Evolutionary conservation across 345 rosid species (phyloP).

Genomic region (Gossypium sturtianum): DNA sequence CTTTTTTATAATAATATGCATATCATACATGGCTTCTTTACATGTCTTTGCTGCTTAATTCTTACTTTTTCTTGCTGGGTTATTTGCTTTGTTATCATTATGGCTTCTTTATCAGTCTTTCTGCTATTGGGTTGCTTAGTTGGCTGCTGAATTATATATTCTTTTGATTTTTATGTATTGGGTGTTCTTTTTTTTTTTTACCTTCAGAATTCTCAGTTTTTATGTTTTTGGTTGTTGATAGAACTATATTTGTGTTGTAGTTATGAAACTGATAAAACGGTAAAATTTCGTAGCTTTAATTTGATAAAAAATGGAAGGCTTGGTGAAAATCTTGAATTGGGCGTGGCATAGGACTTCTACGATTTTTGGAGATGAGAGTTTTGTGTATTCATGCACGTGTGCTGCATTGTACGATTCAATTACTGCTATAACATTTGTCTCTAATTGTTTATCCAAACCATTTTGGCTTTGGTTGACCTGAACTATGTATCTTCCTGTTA

Average conservation of each 20-base stretch:
- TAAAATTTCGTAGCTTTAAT: background rate
- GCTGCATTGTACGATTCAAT: background rate
- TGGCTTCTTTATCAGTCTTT: background rate
- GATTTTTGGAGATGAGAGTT: background rate
- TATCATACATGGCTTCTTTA: background rate
- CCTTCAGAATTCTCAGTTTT: background rate
- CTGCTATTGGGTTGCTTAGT: background rate
- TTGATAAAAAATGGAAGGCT: background rate
- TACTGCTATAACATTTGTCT: background rate
- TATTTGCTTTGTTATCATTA: background rate
- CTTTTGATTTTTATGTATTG: background rate
- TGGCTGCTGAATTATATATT: background rate
- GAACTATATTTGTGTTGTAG: background rate
- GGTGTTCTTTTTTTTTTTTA: background rate
- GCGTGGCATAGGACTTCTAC: background rate
- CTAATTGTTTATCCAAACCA: background rate
- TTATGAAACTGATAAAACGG: background rate
- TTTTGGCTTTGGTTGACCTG: background rate
- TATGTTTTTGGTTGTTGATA: background rate
- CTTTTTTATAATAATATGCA: background rate
- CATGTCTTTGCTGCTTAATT: slow-evolving; percentile 1
- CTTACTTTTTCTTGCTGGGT: background rate
- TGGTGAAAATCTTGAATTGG: background rate
- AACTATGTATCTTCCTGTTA: background rate
- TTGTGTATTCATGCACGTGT: background rate